Conservation (phyloP, 345 rosid species). For the Capsella bursapastoris region DNA sequence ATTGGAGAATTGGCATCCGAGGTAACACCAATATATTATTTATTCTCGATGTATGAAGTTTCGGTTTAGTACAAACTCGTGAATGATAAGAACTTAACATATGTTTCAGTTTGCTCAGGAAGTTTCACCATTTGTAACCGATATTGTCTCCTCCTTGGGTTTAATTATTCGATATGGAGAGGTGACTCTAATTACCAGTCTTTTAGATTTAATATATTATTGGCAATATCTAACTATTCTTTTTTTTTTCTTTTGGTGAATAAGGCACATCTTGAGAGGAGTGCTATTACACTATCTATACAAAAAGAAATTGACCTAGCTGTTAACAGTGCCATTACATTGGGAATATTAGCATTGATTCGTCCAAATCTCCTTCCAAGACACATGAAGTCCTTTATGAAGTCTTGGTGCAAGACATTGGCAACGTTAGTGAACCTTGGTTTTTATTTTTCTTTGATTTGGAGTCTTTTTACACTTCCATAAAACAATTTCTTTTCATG, state of each 20-base stretch:
- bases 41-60: neutral
- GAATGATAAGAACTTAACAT: conserved; percentile 12
- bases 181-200: conserved; percentile 45
- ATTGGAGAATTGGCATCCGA: conserved; percentile 72
- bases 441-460: neutral
- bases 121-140: conserved; percentile 74
- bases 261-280: conserved; percentile 64
- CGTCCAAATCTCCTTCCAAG: conserved; percentile 92
- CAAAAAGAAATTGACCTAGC: neutral
- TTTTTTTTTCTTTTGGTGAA: conserved; percentile 37
- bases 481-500: too few species aligned
- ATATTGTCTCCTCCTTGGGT: conserved; percentile 64
- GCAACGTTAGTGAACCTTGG: conserved; percentile 62
- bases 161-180: conserved; percentile 71
- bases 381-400: conserved; percentile 92
- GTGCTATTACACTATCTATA: neutral
- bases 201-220: neutral
- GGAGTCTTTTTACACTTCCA: too few species aligned
- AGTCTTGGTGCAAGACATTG: conserved; percentile 86
- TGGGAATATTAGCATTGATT: conserved; percentile 94
- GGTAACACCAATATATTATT: conserved; percentile 45
- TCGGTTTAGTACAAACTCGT: conserved; percentile 18
- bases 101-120: conserved; percentile 74
- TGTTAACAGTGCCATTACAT: conserved; percentile 83
- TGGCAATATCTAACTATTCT: neutral